These are phyloP conservation scores for Phytopythium chamaehyphon DNA, from an alignment of 352 stramenopile genomes.

Conservation along the genomic window DNA sequence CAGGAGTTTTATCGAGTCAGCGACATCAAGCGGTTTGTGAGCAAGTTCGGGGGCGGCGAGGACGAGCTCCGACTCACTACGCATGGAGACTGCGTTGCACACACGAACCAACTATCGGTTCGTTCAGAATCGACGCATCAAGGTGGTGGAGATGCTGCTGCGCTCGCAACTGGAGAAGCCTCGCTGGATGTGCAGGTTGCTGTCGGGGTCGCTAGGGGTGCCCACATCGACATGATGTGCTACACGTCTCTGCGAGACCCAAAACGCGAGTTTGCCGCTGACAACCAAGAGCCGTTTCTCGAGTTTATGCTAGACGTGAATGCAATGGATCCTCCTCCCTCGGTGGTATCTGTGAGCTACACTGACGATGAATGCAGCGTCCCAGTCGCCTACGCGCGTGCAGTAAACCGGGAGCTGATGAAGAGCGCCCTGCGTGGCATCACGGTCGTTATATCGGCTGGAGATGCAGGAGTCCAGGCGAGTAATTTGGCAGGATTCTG, in stretches of 20 bases:
- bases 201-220: conserved; percentile 35
- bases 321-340: conserved; percentile 47
- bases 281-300: conserved; percentile 82
- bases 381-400: conserved; percentile 40
- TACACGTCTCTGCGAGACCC: conserved; percentile 52
- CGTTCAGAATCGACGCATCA: not conserved
- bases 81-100: conserved; percentile 33
- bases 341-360: conserved; percentile 80
- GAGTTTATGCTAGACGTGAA: conserved; percentile 70
- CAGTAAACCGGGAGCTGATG: conserved; percentile 71
- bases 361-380: conserved; percentile 78
- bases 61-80: conserved; percentile 18
- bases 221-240: conserved; percentile 53
- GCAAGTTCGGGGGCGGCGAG: conserved; percentile 9
- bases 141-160: conserved; percentile 1
- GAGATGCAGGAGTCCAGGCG: conserved; percentile 56
- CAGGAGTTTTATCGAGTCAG: conserved; percentile 61
- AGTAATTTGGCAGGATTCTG: conserved; percentile 50
- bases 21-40: conserved; percentile 48
- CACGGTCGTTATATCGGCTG: conserved; percentile 62
- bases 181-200: conserved; percentile 70
- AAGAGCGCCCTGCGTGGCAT: conserved; percentile 65
- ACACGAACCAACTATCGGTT: not conserved
- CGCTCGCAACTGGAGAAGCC: conserved; percentile 47
- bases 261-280: conserved; percentile 35